These are phyloP conservation scores for Beauveria australis DNA, from an alignment of 2,329 filamentous ascomycete species.

Conservation along the genomic window DNA sequence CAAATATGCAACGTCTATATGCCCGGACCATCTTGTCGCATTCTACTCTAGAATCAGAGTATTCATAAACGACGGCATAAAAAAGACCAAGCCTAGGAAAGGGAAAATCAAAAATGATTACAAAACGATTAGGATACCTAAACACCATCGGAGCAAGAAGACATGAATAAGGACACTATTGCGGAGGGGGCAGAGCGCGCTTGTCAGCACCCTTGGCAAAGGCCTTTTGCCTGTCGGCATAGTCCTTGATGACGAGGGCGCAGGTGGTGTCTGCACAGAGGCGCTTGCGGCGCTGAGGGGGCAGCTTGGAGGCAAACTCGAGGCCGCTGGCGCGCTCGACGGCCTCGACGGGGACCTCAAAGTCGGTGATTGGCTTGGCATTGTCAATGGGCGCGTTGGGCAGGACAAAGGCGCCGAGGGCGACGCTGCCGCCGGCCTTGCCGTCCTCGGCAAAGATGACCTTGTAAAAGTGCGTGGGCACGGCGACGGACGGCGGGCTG, in stretches of 20 bases:
- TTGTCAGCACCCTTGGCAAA: conserved; percentile 34
- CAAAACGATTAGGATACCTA: not conserved
- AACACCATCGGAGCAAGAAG: not conserved
- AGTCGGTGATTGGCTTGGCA: conserved; percentile 77
- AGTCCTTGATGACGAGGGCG: conserved; percentile 76
- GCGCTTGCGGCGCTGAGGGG: conserved; percentile 61
- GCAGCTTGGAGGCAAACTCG: conserved; percentile 79
- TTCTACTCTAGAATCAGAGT: not conserved
- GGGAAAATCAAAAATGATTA: not conserved
- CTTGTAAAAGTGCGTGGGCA: conserved; percentile 99
- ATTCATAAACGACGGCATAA: not conserved
- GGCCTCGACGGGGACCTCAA: conserved; percentile 89
- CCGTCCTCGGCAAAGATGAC: conserved; percentile 94
- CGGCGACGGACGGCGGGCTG: conserved; percentile 83
- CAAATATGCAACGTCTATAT: not conserved
- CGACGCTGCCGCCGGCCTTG: conserved; percentile 60
- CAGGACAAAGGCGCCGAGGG: conserved; percentile 87
- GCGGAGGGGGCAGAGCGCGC: conserved; percentile 14
- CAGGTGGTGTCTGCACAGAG: conserved; percentile 85
- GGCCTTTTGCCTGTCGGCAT: conserved; percentile 51
- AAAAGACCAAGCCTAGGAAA: not conserved
- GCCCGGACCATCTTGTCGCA: not conserved
- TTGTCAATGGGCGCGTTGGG: conserved; percentile 88
- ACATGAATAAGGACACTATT: not conserved
- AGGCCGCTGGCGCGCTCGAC: conserved; percentile 87